Evolutionary conservation across 371 early-diverging fungal genomes (phyloP).

Genomic region (Mortierella sp.): DNA sequence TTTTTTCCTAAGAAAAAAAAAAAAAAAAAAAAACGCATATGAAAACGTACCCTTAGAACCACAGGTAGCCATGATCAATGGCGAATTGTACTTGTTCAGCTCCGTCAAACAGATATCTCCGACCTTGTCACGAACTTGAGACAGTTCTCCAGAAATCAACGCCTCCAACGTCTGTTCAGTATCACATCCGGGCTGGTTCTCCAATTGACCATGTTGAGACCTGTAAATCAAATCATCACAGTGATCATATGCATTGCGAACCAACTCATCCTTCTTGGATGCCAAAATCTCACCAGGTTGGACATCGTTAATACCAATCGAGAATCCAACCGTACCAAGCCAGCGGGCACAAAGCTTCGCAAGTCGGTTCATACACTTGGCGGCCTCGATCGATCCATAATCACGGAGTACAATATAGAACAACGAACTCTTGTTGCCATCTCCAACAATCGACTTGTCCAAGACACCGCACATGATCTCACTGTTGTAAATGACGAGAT

Average conservation of each 20-base stretch:
- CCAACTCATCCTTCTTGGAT: slow-evolving; percentile 82
- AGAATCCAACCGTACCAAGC: slow-evolving; percentile 92
- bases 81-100: slow-evolving; percentile 95
- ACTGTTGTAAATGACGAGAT: slow-evolving; percentile 90
- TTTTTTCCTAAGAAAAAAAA: slow-evolving; percentile 6
- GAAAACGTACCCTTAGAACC: slow-evolving; percentile 90
- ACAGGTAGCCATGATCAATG: slow-evolving; percentile 98
- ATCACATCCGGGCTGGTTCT: slow-evolving; percentile 90
- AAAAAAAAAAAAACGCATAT: background rate
- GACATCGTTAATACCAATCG: slow-evolving; percentile 99
- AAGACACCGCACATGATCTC: slow-evolving; percentile 95
- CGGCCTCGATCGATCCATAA: slow-evolving; percentile 89
- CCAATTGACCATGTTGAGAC: slow-evolving; percentile 78
- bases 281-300: slow-evolving; percentile 84
- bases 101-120: slow-evolving; percentile 96
- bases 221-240: slow-evolving; percentile 87
- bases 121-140: slow-evolving; percentile 95
- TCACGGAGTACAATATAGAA: slow-evolving; percentile 95
- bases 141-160: slow-evolving; percentile 90
- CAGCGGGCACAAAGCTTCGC: slow-evolving; percentile 95
- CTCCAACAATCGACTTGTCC: slow-evolving; percentile 97
- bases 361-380: slow-evolving; percentile 94
- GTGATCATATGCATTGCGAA: slow-evolving; percentile 83
- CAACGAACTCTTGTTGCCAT: slow-evolving; percentile 94
- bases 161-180: slow-evolving; percentile 92